These are phyloP conservation scores for Dalbergia cultrata DNA, from an alignment of 306 rosid genomes.

Conservation along the genomic window DNA sequence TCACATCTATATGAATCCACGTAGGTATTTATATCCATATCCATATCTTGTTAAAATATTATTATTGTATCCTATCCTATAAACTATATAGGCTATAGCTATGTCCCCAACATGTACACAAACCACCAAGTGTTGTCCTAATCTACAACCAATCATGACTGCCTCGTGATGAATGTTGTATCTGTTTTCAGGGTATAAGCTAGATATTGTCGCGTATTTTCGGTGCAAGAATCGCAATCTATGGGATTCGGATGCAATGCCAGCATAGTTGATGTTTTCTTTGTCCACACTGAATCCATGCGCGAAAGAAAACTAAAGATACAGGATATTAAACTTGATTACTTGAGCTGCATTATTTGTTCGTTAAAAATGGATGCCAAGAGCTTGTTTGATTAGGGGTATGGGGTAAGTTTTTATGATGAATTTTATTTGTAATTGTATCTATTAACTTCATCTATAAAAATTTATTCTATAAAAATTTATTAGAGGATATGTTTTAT, in stretches of 20 bases:
- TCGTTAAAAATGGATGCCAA: too few species aligned
- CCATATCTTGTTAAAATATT: too few species aligned
- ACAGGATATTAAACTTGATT: neutral
- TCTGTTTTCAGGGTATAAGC: neutral
- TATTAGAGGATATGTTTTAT: too few species aligned
- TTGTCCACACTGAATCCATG: slow-evolving; percentile 29
- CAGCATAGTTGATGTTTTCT: slow-evolving; percentile 9
- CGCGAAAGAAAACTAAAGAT: neutral
- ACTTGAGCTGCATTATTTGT: too few species aligned
- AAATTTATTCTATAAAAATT: too few species aligned
- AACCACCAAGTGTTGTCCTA: neutral
- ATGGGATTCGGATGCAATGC: slow-evolving; percentile 3
- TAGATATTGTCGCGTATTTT: slow-evolving; percentile 13
- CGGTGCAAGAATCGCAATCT: slow-evolving; percentile 36
- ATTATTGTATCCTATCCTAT: too few species aligned
- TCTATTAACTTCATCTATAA: too few species aligned
- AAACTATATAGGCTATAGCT: neutral
- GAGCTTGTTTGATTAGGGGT: too few species aligned
- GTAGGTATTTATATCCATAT: too few species aligned
- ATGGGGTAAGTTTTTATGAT: too few species aligned
- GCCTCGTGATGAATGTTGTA: slow-evolving; percentile 1
- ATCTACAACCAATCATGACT: neutral
- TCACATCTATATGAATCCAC: too few species aligned
- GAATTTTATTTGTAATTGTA: too few species aligned
- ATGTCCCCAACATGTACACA: neutral